Evolutionary conservation across 1,284 basidiomycete species (phyloP), one percentile per base, ranked within the genome.

Genomic region (Moniliella sp.): DNA sequence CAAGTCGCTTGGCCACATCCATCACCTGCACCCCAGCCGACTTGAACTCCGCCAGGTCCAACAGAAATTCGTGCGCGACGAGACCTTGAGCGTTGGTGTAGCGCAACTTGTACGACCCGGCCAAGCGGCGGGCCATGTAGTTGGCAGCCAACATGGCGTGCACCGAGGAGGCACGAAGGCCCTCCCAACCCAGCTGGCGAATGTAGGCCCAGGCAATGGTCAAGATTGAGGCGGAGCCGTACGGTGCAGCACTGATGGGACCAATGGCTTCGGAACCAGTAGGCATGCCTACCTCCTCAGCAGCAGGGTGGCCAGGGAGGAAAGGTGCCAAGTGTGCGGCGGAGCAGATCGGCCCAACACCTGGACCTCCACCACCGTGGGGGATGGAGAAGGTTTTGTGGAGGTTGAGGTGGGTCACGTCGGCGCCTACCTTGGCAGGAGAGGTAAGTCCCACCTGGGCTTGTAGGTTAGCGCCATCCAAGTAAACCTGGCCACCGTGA

Each of bases 341-440:
- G 28, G 82, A 82, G 48, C 84, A 88, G 56, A 97, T 93, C 15
- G 88, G 88, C 26, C 82, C 82, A 35, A 84, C 76, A 47, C 88
- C 88, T 32, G 91, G 88, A 37, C 88, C 88, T 40, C 88, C 88
- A 35, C 88, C 88, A 40, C 88, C 88, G 61, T 97, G 88, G 16
- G 88, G 91, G 57, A 86, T 86, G 4, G 78, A 75, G 53, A 86
- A 84, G 0, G 82, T 84, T 65, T 94, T 94, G 69, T 97, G 88
- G 31, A 97, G 66, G 65, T 97, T 97, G 67, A 94, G 69, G 62
- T 97, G 88, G 55, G 83, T 91, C 25, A 97, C 84, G 62, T 97
- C 88, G 35, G 84, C 88, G 32, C 88, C 88, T 55, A 86, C 91
- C 18, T 72, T 76, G 3, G 79, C 82, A n/a, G 88, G 83, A 58